Evolutionary conservation across 2,329 filamentous ascomycete genomes (phyloP), one percentile per base, ranked within the genome.

Genomic region (Fusarium metavorans): DNA sequence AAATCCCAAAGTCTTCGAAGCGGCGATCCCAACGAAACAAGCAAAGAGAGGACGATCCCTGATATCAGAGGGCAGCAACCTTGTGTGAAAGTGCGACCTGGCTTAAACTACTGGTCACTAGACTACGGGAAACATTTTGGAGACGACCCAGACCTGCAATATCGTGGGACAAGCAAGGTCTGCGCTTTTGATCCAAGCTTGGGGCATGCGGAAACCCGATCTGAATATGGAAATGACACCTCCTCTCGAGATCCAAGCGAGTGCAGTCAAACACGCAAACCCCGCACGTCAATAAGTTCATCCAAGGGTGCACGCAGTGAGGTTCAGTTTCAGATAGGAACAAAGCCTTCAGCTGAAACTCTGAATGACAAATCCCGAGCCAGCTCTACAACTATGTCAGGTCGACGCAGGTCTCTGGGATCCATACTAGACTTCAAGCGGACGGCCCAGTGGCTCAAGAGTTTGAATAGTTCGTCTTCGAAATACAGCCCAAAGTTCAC

Each of bases 381-480:
- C 32, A 45, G 48, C 20, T 72, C 68, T 30, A 57, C 34, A 30
- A 54, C 34, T 34, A 64, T 48, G 18, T 71, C 78, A 25, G 57
- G 64, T 10, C 75, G 78, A 20, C 79, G 73, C 34, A 78, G 67
- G 8, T 80, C 81, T 18, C 70, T 78, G 9, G 72, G 74, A 32
- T 80, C 81, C 13, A 63, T 82, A 1, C 63, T 83, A 18, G 78
- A 83, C 66, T 82, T 82, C 64, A 79, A 75, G 25, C 78, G 81
- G 30, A 82, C 82, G 13, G 72, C 77, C 10, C 72, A 79, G 30
- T 85, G 82, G 83, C 72, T 84, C 10, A 80, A 77, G 25, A 77
- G 78, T 18, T 66, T 84, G 11, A 61, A 82, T n/a, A 76, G 62
- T n/a, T 67, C 76, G 43, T 78, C 77, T 7, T 78, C 80, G 8